Conservation (phyloP, 2,329 filamentous ascomycete species). For the Cytospora leucostoma region DNA sequence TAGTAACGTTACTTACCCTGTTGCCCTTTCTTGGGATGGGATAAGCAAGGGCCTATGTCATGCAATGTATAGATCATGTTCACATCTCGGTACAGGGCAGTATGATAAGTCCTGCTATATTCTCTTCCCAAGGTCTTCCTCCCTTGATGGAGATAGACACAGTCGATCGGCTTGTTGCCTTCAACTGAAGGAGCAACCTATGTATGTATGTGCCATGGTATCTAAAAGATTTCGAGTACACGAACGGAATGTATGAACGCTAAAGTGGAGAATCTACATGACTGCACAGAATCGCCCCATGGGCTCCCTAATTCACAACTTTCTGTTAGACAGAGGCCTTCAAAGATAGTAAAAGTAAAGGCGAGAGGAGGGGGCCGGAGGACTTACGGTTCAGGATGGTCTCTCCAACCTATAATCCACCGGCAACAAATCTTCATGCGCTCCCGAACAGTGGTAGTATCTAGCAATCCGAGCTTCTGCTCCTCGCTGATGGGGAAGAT, state of each 20-base stretch:
- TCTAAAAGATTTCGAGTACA: background rate
- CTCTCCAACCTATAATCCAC: slow-evolving; percentile 76
- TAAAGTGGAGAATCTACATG: slow-evolving; percentile 2
- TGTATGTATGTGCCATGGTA: background rate
- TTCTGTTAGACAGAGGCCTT: slow-evolving; percentile 6
- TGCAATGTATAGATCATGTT: no score
- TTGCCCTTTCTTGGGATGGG: no score
- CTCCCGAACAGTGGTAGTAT: slow-evolving; percentile 74
- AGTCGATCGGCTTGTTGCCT: background rate
- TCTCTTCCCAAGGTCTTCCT: no score
- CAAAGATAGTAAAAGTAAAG: slow-evolving; percentile 16
- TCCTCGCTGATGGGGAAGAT: slow-evolving; percentile 75
- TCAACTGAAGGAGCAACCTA: background rate
- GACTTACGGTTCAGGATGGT: slow-evolving; percentile 39
- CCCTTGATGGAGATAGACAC: background rate
- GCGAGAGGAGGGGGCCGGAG: background rate
- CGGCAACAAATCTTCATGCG: slow-evolving; percentile 78
- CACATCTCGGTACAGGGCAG: no score
- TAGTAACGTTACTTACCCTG: no score
- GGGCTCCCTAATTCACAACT: background rate
- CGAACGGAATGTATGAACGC: background rate
- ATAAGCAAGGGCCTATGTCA: no score
- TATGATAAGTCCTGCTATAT: no score
- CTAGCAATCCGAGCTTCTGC: slow-evolving; percentile 77
- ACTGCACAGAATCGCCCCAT: slow-evolving; percentile 12